phyloP scores from a whole-genome alignment of 106 monocot genomes.

The Dendrobium catenatum region DNA sequence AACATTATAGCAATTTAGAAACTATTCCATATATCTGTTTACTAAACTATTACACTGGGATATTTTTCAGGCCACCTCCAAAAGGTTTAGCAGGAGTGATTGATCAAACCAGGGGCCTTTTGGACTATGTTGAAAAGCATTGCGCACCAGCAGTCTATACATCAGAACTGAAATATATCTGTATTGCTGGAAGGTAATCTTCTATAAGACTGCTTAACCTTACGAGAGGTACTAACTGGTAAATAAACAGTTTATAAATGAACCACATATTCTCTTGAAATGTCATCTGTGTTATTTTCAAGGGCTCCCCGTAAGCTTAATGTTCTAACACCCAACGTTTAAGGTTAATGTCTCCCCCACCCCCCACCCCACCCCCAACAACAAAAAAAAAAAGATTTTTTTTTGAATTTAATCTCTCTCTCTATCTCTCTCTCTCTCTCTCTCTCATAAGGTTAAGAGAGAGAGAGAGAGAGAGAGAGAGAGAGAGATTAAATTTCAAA shows the following conservation, averaged over 20 bases:
- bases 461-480: no score
- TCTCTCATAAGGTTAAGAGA: no score
- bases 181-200: conserved; percentile 81
- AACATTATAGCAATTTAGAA: not conserved
- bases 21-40: not conserved
- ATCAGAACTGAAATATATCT: conserved; percentile 70
- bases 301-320: not conserved
- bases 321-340: no score
- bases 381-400: no score
- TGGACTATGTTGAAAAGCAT: conserved; percentile 61
- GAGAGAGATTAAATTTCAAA: no score
- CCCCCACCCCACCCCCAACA: no score
- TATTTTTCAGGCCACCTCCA: conserved; percentile 64
- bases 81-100: conserved; percentile 73
- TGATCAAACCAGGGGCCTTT: conserved; percentile 87
- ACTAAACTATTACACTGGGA: not conserved
- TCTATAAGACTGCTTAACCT: not conserved
- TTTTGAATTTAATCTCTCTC: no score
- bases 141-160: conserved; percentile 84
- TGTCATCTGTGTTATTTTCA: not conserved
- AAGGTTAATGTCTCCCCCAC: no score
- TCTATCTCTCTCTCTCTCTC: no score
- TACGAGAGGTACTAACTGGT: not conserved
- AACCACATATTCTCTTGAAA: not conserved
- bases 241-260: not conserved